phyloP scores from a whole-genome alignment of 1,284 basidiomycete species.

The Agroathelia rolfsii region DNA sequence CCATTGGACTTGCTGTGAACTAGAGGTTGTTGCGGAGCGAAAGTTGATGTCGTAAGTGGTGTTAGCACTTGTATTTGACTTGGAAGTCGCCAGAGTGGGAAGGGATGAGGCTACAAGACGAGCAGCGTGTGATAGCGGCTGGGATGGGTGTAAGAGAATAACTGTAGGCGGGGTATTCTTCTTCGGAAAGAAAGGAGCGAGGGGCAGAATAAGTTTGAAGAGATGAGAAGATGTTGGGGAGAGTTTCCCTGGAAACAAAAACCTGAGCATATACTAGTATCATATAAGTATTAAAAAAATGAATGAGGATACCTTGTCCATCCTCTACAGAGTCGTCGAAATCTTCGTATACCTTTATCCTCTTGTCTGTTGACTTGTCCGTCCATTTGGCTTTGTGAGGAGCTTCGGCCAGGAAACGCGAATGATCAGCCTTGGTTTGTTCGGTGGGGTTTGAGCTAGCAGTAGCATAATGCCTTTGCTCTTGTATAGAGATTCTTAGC shows the following conservation, averaged over 20 bases:
- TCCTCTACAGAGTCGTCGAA: slow-evolving; percentile 22
- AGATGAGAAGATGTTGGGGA: slow-evolving; percentile 53
- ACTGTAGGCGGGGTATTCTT: slow-evolving; percentile 34
- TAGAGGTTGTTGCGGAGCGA: slow-evolving; percentile 27
- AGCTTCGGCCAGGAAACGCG: too few species aligned
- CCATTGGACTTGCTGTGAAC: slow-evolving; percentile 40
- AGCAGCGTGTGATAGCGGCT: slow-evolving; percentile 50
- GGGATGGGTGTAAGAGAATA: slow-evolving; percentile 49
- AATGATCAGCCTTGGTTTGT: slow-evolving; percentile 31
- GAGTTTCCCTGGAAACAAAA: slow-evolving; percentile 37
- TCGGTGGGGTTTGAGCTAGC: too few species aligned
- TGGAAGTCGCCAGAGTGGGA: too few species aligned
- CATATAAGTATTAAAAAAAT: not conserved
- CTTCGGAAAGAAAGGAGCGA: slow-evolving; percentile 23
- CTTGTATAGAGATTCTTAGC: too few species aligned
- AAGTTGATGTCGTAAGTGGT: slow-evolving; percentile 33
- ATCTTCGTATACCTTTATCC: slow-evolving; percentile 21
- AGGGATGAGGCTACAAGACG: slow-evolving; percentile 38
- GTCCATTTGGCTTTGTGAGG: slow-evolving; percentile 31
- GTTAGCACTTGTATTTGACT: too few species aligned
- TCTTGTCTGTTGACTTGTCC: slow-evolving; percentile 24
- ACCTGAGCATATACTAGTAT: slow-evolving; percentile 3
- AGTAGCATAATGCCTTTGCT: too few species aligned
- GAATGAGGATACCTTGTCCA: slow-evolving; percentile 18
- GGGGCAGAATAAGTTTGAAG: slow-evolving; percentile 54